Conservation (phyloP, 2,329 filamentous ascomycete species). For the Fusarium hostae region DNA sequence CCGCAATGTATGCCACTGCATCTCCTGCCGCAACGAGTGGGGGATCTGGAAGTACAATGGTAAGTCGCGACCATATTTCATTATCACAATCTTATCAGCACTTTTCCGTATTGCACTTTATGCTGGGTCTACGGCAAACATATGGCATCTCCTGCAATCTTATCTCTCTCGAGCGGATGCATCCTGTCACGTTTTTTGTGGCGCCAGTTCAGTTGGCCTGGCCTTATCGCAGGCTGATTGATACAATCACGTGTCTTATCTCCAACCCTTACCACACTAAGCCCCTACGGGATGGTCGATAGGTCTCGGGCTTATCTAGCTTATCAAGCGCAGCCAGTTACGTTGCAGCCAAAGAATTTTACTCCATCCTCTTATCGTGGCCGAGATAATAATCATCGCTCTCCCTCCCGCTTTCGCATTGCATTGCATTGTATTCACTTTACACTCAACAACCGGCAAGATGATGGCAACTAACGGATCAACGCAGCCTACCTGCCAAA, state of each 20-base stretch:
- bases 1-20: conserved; percentile 44
- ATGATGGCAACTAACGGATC: conserved; percentile 69
- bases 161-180: conserved; percentile 14
- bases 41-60: conserved; percentile 54
- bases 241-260: conserved; percentile 49
- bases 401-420: conserved; percentile 43
- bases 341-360: conserved; percentile 49
- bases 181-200: conserved; percentile 20
- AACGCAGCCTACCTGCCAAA: conserved; percentile 93
- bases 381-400: conserved; percentile 50
- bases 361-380: conserved; percentile 54
- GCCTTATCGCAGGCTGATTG: conserved; percentile 38
- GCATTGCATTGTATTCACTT: conserved; percentile 31
- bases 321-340: conserved; percentile 50
- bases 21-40: conserved; percentile 56
- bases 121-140: background rate
- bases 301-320: conserved; percentile 46
- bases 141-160: conserved; percentile 24
- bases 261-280: conserved; percentile 36
- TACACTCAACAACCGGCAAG: conserved; percentile 49
- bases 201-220: background rate
- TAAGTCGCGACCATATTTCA: conserved; percentile 45
- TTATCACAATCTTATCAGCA: conserved; percentile 24
- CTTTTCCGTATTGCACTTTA: conserved; percentile 5
- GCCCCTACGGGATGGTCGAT: conserved; percentile 27